These are phyloP conservation scores for Myrmaecium sp. DNA, from an alignment of 2,329 filamentous ascomycete species.

Conservation along the genomic window DNA sequence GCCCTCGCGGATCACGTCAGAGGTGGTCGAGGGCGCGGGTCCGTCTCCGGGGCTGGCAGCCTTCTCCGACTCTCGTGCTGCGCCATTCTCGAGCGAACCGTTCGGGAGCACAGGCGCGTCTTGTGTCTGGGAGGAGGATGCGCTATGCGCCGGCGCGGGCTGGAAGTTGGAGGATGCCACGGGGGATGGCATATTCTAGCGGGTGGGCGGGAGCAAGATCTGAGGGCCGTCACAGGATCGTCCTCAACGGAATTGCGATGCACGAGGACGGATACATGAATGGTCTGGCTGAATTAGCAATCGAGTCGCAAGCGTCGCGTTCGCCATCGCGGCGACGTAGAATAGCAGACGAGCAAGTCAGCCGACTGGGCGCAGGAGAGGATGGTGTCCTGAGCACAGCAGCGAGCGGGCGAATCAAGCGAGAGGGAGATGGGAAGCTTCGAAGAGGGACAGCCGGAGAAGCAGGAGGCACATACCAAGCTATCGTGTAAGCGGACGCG, in stretches of 20 bases:
- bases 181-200: constrained; percentile 19
- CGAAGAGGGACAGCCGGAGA: constrained; percentile 1
- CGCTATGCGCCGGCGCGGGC: constrained; percentile 10
- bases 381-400: constrained; percentile 2
- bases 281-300: constrained; percentile 11
- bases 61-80: constrained; percentile 16
- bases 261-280: constrained; percentile 13
- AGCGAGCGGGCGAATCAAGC: neutral
- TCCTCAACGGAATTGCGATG: constrained; percentile 9
- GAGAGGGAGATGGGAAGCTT: neutral
- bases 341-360: constrained; percentile 11
- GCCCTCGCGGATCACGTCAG: constrained; percentile 36
- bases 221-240: constrained; percentile 13
- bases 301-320: constrained; percentile 10
- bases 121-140: constrained; percentile 10
- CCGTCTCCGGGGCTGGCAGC: constrained; percentile 11
- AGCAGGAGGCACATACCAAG: constrained; percentile 17
- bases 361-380: constrained; percentile 3
- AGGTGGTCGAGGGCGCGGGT: constrained; percentile 13
- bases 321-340: constrained; percentile 11
- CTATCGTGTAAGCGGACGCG: constrained; percentile 12
- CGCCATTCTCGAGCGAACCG: constrained; percentile 14
- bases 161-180: constrained; percentile 8
- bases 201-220: constrained; percentile 9
- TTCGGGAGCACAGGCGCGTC: constrained; percentile 15